Conservation (phyloP, 257 asterid species). For the Nicotiana undulata region DNA sequence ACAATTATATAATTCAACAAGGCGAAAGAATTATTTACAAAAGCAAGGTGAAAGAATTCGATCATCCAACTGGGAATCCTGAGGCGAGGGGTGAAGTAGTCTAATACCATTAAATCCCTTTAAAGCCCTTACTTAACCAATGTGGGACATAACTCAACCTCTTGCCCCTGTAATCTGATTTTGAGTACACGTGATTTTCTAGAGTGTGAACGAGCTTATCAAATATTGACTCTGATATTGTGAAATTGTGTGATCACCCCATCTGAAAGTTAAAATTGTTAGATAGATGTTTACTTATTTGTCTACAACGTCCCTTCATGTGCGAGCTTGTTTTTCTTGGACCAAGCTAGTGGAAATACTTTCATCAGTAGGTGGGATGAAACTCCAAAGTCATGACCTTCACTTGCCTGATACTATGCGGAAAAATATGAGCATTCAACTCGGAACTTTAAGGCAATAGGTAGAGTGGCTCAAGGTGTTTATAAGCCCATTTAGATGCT, state of each 20-base stretch:
- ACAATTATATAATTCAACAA: background rate
- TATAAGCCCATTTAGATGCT: background rate
- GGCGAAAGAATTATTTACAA: background rate
- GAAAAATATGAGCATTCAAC: background rate
- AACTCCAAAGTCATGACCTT: background rate
- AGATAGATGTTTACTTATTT: background rate
- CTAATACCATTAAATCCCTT: background rate
- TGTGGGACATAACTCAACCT: background rate
- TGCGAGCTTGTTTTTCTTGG: background rate
- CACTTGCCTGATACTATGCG: background rate
- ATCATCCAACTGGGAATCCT: background rate
- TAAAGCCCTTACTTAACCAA: background rate
- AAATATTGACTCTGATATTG: background rate
- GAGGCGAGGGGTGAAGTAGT: background rate
- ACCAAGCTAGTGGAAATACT: background rate
- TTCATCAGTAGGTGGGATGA: too few relatives aligned
- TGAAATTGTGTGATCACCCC: background rate
- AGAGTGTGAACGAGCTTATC: background rate
- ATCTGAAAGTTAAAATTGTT: background rate
- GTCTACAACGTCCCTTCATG: background rate
- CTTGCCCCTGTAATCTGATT: background rate
- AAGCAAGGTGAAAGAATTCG: background rate
- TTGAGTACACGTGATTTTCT: background rate
- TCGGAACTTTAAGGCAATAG: background rate
- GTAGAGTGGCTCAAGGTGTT: background rate